Evolutionary conservation across 1,284 basidiomycete genomes (phyloP).

Genomic region (Microbotryomycetes sp.): DNA sequence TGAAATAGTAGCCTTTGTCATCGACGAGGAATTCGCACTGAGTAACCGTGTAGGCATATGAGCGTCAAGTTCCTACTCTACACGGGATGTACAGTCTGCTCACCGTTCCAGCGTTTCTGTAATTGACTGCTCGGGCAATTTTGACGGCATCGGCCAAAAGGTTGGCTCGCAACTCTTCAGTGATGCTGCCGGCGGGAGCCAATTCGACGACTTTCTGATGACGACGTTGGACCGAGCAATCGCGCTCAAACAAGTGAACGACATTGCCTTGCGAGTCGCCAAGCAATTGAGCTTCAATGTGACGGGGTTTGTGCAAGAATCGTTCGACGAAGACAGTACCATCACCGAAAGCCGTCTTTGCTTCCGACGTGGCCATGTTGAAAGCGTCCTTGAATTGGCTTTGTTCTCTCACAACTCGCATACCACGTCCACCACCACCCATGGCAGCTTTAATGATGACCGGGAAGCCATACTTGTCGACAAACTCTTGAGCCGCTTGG

Average conservation of each 20-base stretch:
- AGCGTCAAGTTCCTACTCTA: too few relatives aligned
- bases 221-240: constrained; percentile 94
- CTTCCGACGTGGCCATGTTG: constrained; percentile 88
- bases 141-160: constrained; percentile 90
- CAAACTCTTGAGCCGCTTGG: constrained; percentile 76
- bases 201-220: constrained; percentile 99
- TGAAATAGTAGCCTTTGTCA: constrained; percentile 95
- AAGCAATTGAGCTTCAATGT: constrained; percentile 94
- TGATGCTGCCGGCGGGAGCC: constrained; percentile 89
- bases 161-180: constrained; percentile 80
- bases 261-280: constrained; percentile 88
- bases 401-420: constrained; percentile 93
- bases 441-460: constrained; percentile 63
- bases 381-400: constrained; percentile 86
- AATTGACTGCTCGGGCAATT: constrained; percentile 83
- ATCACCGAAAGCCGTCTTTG: constrained; percentile 93
- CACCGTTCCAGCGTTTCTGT: constrained; percentile 90
- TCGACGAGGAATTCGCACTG: constrained; percentile 69
- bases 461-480: constrained; percentile 92
- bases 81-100: too few relatives aligned
- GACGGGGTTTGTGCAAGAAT: constrained; percentile 90
- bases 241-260: constrained; percentile 95
- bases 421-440: constrained; percentile 97
- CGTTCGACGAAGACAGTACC: constrained; percentile 98
- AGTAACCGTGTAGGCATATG: too few relatives aligned